A percentile compares a stretch with the other conserved stretches of the same genome.
These are phyloP conservation scores for Arachnopeziza araneosa DNA, from an alignment of 2,329 filamentous ascomycete genomes.

Conservation along the genomic window DNA sequence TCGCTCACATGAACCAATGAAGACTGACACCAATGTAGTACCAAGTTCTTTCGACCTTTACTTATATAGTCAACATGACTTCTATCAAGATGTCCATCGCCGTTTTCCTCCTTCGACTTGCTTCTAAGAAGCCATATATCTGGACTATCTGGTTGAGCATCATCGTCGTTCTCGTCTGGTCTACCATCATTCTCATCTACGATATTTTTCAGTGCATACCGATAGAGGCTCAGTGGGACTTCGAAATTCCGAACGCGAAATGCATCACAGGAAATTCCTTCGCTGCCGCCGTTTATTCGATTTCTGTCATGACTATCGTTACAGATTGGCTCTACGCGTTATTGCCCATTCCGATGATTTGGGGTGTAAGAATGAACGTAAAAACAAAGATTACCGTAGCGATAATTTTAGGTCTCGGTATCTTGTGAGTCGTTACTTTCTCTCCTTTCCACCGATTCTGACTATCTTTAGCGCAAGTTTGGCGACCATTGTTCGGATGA, in stretches of 20 bases:
- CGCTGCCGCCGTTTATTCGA: slow-evolving; percentile 24
- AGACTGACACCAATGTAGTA: slow-evolving; percentile 18
- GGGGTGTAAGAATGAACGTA: slow-evolving; percentile 32
- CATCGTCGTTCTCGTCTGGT: slow-evolving; percentile 43
- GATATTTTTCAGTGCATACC: slow-evolving; percentile 20
- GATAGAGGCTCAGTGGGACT: slow-evolving; percentile 45
- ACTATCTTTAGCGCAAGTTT: slow-evolving; percentile 41
- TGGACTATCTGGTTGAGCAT: slow-evolving; percentile 44
- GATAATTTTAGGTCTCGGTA: slow-evolving; percentile 15
- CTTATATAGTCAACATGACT: slow-evolving; percentile 16
- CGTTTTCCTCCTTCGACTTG: slow-evolving; percentile 46
- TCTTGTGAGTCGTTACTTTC: slow-evolving; percentile 10
- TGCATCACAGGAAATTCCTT: slow-evolving; percentile 8
- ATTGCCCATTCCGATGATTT: slow-evolving; percentile 38
- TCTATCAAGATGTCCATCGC: slow-evolving; percentile 19
- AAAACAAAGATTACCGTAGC: slow-evolving; percentile 35
- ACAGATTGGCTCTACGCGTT: slow-evolving; percentile 43
- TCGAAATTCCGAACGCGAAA: slow-evolving; percentile 8
- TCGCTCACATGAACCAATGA: background rate
- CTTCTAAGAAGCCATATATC: slow-evolving; percentile 40
- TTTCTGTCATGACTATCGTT: slow-evolving; percentile 40
- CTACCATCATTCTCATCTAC: slow-evolving; percentile 39
- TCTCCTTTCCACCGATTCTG: background rate
- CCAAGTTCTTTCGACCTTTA: slow-evolving; percentile 38
- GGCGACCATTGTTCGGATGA: slow-evolving; percentile 47